Percentiles rank a stretch among this genome's conserved stretches.
Conservation (phyloP, 805 yeast genomes). For the Cyberlindnera maritima region DNA sequence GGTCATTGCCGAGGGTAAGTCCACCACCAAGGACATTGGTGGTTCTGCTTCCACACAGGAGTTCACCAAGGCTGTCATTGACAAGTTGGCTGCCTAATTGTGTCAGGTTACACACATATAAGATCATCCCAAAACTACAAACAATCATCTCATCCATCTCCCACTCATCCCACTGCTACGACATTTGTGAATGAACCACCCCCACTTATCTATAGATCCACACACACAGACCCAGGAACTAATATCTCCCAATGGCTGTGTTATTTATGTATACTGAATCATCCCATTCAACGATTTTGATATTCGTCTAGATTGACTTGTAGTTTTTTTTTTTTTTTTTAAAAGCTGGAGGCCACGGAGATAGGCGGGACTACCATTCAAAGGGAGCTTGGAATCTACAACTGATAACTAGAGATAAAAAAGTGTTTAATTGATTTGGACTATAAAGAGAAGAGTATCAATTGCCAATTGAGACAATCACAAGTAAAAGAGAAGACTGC, state of each 20-base stretch:
- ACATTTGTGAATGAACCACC: not conserved
- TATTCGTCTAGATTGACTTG: not conserved
- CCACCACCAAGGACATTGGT: constrained; percentile 87
- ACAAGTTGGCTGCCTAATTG: constrained; percentile 23
- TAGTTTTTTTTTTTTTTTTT: too few relatives aligned
- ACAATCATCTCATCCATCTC: not conserved
- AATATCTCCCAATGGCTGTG: not conserved
- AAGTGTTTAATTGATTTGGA: too few relatives aligned
- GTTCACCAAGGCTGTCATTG: constrained; percentile 88
- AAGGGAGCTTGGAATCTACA: too few relatives aligned
- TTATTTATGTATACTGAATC: constrained; percentile 1
- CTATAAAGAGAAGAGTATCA: too few relatives aligned
- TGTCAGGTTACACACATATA: not conserved
- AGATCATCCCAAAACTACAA: not conserved
- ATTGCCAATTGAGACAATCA: too few relatives aligned
- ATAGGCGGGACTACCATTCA: too few relatives aligned
- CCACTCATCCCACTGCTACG: not conserved
- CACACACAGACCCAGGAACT: not conserved
- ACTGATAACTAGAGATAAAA: too few relatives aligned
- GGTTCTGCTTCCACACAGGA: constrained; percentile 88
- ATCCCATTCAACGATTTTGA: constrained; percentile 1
- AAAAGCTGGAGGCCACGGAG: too few relatives aligned
- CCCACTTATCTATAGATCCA: not conserved
- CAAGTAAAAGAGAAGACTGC: too few relatives aligned
- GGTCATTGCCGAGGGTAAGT: constrained; percentile 84